Percentiles rank a stretch among this genome's conserved stretches.
These are phyloP conservation scores for Anethum foeniculum DNA, from an alignment of 140 eudicot genomes.

Conservation along the genomic window DNA sequence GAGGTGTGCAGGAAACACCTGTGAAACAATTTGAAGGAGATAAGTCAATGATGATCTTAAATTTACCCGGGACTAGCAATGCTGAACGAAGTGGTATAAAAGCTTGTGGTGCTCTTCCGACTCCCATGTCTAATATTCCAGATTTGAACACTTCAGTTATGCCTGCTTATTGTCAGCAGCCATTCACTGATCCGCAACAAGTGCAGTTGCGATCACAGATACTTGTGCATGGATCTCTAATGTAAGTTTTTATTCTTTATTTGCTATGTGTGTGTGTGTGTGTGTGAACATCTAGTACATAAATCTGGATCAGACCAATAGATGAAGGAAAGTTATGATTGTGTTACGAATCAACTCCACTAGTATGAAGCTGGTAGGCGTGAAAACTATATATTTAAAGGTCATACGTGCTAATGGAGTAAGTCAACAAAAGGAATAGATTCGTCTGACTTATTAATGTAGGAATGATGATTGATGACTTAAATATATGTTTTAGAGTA, in stretches of 20 bases:
- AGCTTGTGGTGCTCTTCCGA: conserved; percentile 25
- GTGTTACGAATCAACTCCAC: not conserved
- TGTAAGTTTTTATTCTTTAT: conserved; percentile 43
- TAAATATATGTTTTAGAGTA: not conserved
- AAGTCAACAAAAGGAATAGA: not conserved
- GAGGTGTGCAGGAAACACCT: conserved; percentile 38
- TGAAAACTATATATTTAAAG: not conserved
- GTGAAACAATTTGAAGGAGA: conserved; percentile 21
- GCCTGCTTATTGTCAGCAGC: conserved; percentile 42
- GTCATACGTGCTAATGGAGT: not conserved
- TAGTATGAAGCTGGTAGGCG: not conserved
- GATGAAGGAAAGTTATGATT: not conserved
- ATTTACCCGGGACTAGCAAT: conserved; percentile 26
- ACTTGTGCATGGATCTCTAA: conserved; percentile 84
- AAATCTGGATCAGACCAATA: not conserved
- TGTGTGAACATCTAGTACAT: not conserved
- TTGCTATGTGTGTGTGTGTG: not conserved
- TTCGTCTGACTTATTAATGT: not conserved
- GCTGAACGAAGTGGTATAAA: conserved; percentile 27
- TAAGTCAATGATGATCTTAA: conserved; percentile 16
- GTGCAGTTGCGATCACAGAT: conserved; percentile 93
- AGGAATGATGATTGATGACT: not conserved
- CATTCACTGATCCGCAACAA: conserved; percentile 84
- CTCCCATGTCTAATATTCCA: conserved; percentile 43
- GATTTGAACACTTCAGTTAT: conserved; percentile 51